A percentile compares a stretch with the other conserved stretches of the same genome.
phyloP scores from a whole-genome alignment of 1,139 yeast species.

The Yamadazyma mexicana region DNA sequence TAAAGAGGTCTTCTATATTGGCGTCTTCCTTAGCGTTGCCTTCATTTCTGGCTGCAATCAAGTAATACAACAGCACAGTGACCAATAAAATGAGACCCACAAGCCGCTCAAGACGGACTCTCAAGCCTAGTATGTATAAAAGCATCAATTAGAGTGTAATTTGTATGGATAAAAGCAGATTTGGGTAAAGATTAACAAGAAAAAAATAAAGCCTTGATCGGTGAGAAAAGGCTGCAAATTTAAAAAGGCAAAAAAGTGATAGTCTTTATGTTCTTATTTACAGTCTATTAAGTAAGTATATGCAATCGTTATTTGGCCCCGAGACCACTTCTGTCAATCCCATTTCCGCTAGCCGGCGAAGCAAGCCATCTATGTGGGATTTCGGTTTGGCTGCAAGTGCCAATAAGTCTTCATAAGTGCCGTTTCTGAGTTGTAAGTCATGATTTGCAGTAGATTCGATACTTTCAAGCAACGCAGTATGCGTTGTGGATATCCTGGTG shows the following conservation, averaged over 20 bases:
- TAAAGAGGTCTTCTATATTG: no score
- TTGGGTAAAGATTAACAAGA: background rate
- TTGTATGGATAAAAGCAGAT: background rate
- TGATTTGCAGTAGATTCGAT: slow-evolving; percentile 1
- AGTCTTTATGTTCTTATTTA: background rate
- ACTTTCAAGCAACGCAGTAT: background rate
- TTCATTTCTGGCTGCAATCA: no score
- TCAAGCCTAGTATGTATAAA: no score
- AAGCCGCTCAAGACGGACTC: no score
- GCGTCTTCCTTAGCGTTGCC: no score
- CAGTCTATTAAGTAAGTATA: slow-evolving; percentile 17
- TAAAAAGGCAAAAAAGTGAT: no score
- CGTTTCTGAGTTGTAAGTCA: background rate
- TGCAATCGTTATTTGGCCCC: slow-evolving; percentile 19
- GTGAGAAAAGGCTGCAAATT: background rate
- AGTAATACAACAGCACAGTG: no score
- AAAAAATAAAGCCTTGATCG: no score
- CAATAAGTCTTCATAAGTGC: slow-evolving; percentile 9
- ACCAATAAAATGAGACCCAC: no score
- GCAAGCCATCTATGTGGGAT: slow-evolving; percentile 17
- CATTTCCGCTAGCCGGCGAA: slow-evolving; percentile 28
- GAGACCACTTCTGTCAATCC: slow-evolving; percentile 31
- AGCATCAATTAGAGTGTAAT: no score
- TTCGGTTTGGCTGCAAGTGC: slow-evolving; percentile 6
- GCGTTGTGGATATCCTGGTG: slow-evolving; percentile 23